Percentiles rank a stretch among this genome's conserved stretches.
Evolutionary conservation across 2,329 filamentous ascomycete genomes (phyloP).

Genomic region (Uncinocarpus reesii): DNA sequence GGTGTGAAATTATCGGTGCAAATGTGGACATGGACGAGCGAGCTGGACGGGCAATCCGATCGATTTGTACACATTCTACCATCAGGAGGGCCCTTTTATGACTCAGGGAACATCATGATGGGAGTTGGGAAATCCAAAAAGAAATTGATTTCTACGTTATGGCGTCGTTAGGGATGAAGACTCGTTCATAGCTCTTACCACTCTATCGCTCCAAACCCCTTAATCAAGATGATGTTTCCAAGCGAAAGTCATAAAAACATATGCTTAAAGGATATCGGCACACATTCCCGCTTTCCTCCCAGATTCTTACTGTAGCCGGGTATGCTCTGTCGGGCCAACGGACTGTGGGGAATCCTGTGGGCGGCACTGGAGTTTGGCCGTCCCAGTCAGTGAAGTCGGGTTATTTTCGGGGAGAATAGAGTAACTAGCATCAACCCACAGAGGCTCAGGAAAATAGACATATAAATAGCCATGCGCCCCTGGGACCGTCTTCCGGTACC

Average conservation of each 20-base stretch:
- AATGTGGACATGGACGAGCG: conserved; percentile 31
- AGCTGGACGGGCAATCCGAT: conserved; percentile 34
- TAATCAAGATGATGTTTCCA: conserved; percentile 33
- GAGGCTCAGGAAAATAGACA: not conserved
- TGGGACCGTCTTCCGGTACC: not conserved
- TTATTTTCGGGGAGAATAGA: conserved; percentile 1
- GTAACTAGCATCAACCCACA: not conserved
- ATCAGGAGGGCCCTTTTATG: conserved; percentile 17
- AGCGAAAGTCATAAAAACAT: conserved; percentile 2
- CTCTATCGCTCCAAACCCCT: conserved; percentile 33
- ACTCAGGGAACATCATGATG: conserved; percentile 18
- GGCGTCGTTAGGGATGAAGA: conserved; percentile 35
- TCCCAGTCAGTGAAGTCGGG: not conserved
- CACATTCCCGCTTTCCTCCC: not conserved
- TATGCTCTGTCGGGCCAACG: conserved; percentile 5
- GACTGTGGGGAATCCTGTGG: conserved; percentile 9
- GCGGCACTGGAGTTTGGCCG: not conserved
- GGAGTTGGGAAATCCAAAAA: conserved; percentile 15
- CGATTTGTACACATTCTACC: conserved; percentile 25
- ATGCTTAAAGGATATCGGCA: conserved; percentile 5
- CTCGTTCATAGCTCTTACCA: conserved; percentile 29
- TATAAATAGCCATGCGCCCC: conserved; percentile 1
- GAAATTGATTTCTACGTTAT: conserved; percentile 21
- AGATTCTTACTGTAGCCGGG: conserved; percentile 1
- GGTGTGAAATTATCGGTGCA: conserved; percentile 30